A percentile compares a stretch with the other conserved stretches of the same genome.
Evolutionary conservation across 2,329 filamentous ascomycete genomes (phyloP).

Genomic region (Trichocomaceae sp.): DNA sequence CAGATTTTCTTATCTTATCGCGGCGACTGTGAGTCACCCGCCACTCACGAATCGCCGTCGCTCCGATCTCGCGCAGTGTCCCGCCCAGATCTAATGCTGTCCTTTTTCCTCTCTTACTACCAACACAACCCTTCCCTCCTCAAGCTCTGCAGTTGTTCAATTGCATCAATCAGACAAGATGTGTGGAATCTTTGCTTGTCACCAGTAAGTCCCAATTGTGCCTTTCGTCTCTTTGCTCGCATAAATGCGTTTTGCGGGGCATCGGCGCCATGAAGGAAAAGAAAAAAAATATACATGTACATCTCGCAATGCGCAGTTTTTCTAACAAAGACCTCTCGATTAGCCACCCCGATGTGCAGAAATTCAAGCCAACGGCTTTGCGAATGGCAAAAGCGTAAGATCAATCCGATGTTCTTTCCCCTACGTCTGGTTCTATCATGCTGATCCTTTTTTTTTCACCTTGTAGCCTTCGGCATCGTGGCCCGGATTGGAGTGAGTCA

Average conservation of each 20-base stretch:
- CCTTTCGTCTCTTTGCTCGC: not conserved
- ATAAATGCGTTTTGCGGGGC: slow-evolving; percentile 5
- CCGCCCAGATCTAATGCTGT: slow-evolving; percentile 1
- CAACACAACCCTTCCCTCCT: not conserved
- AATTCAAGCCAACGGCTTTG: slow-evolving; percentile 92
- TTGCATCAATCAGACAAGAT: slow-evolving; percentile 51
- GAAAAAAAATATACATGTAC: not conserved
- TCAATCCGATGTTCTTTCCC: not conserved
- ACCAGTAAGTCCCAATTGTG: slow-evolving; percentile 57
- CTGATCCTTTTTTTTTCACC: slow-evolving; percentile 15
- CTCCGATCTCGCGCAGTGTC: slow-evolving; percentile 13
- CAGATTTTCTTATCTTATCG: slow-evolving; percentile 12
- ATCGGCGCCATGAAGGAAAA: not conserved
- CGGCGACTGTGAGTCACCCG: slow-evolving; percentile 14
- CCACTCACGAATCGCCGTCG: slow-evolving; percentile 7
- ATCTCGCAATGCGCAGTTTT: slow-evolving; percentile 3
- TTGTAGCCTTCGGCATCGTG: slow-evolving; percentile 80
- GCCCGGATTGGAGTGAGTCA: slow-evolving; percentile 94
- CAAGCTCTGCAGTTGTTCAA: not conserved
- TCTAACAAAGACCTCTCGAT: slow-evolving; percentile 17
- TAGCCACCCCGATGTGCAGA: slow-evolving; percentile 84
- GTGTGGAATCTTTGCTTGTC: slow-evolving; percentile 97
- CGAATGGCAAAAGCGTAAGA: slow-evolving; percentile 90
- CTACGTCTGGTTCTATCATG: not conserved
- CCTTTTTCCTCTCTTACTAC: slow-evolving; percentile 2